These are phyloP conservation scores for Symbiodinium natans DNA, from an alignment of 73 alveolate genomes.

Conservation along the genomic window DNA sequence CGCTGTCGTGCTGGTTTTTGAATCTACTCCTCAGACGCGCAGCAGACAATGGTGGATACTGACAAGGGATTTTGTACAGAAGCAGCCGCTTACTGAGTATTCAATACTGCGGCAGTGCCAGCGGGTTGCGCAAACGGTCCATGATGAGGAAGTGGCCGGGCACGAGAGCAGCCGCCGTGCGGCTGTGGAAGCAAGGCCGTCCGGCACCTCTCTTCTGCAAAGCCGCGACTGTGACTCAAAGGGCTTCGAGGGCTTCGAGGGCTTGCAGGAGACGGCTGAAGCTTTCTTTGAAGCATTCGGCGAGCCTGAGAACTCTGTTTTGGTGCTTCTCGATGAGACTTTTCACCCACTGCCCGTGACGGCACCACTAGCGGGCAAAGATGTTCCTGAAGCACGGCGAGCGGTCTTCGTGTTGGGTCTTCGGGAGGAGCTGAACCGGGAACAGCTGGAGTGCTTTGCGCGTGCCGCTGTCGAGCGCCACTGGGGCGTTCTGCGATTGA, in stretches of 20 bases:
- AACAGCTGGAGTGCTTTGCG: constrained; percentile 4
- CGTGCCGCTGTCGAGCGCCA: not conserved
- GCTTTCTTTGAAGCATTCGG: not conserved
- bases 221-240: not conserved
- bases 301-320: not conserved
- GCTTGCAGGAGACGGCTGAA: not conserved
- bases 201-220: not conserved
- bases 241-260: no score
- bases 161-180: not conserved
- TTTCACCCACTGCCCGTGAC: constrained; percentile 59
- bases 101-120: constrained; percentile 70
- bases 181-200: not conserved
- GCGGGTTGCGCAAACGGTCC: constrained; percentile 21
- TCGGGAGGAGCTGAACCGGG: not conserved
- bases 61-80: not conserved
- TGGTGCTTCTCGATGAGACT: constrained; percentile 58
- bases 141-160: not conserved
- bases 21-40: constrained; percentile 18
- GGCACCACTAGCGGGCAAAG: not conserved
- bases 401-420: not conserved
- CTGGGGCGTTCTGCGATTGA: constrained; percentile 40
- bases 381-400: not conserved
- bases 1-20: constrained; percentile 77
- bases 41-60: constrained; percentile 53
- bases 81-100: not conserved